Base-by-base conservation (phyloP, 805 yeast species). In the Lipomyces anomalus region DNA sequence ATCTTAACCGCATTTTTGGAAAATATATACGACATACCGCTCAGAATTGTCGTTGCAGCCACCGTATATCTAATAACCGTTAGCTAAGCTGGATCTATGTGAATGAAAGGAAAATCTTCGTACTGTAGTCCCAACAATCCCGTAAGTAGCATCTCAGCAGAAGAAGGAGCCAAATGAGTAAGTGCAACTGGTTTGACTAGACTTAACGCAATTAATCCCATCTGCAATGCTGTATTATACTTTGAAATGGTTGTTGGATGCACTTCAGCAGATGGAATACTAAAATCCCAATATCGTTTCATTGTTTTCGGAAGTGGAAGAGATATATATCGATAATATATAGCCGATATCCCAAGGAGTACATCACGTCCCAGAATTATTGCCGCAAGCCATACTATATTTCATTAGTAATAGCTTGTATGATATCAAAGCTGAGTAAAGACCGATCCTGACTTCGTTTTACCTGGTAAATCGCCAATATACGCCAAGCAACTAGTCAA, bases 191-290 rank as follows among this genome's bases (percentile, higher is more conserved):
- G 84, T 43, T 73, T 69, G 16, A 75, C 65, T 43, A 83, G 77
- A 43, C 78, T 74, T 13, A 72, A 60, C 0, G 83, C 95, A 36
- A 92, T 74, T 57, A 89, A 89, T 2, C 84, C 61, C 97, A 92
- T 90, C 63, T 92, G 99, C 50, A 92, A 73, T 1, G 81, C 86
- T 0, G 99, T 92, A 67, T 92, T 92, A 64, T 79, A 74, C 35
- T 52, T 51, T 13, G 54, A 52, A 21, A 94, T 78, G 32, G 72
- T 68, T 4, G 94, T 86, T 1, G 99, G 98, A 47, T 74, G 84
- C 2, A 94, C 95, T 47, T 84, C 86, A 0, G 87, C 95, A 21
- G 88, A 81, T 3, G 83, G 90, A 49, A 78, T 75, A 51, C 79
- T 75, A 65, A 90, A 75, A 63, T 92, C 95, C 74, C 87, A 80